Evolutionary conservation across 495 filamentous ascomycete species (phyloP).

Genomic region (Astrocystis sublimbata): DNA sequence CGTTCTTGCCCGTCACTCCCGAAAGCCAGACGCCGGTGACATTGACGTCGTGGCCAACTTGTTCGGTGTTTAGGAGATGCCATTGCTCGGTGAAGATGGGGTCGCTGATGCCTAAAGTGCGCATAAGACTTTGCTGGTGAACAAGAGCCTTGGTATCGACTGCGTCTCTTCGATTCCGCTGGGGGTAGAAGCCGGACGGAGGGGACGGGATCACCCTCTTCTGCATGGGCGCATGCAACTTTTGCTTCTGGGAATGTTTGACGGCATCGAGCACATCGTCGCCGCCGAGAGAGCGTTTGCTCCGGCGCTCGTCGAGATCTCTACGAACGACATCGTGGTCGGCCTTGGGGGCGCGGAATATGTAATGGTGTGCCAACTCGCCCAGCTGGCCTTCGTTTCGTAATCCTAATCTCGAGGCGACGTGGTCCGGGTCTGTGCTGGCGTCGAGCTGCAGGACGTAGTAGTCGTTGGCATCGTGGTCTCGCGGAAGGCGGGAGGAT

Average conservation of each 20-base stretch:
- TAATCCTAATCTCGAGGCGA: slow-evolving; percentile 73
- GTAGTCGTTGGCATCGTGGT: slow-evolving; percentile 78
- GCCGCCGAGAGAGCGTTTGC: slow-evolving; percentile 57
- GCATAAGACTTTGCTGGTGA: slow-evolving; percentile 61
- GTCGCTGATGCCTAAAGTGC: slow-evolving; percentile 71
- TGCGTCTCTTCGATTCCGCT: slow-evolving; percentile 26
- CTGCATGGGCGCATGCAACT: slow-evolving; percentile 64
- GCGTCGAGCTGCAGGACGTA: slow-evolving; percentile 82
- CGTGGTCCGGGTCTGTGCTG: slow-evolving; percentile 62
- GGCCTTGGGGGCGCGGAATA: slow-evolving; percentile 71
- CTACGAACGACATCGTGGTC: slow-evolving; percentile 63
- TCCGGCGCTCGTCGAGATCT: slow-evolving; percentile 58
- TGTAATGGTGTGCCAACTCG: slow-evolving; percentile 76
- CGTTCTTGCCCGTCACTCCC: slow-evolving; percentile 88
- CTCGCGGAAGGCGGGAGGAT: slow-evolving; percentile 52
- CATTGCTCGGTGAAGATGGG: slow-evolving; percentile 93
- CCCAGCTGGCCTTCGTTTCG: slow-evolving; percentile 83
- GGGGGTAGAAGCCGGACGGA: slow-evolving; percentile 17
- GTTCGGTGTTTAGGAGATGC: slow-evolving; percentile 85
- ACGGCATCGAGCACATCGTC: slow-evolving; percentile 70
- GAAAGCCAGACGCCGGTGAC: slow-evolving; percentile 89
- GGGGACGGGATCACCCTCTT: slow-evolving; percentile 67
- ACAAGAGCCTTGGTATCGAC: slow-evolving; percentile 52
- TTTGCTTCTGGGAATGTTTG: slow-evolving; percentile 80
- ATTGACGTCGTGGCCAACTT: slow-evolving; percentile 89